Percentiles rank a stretch among this genome's conserved stretches.
These are phyloP conservation scores for Kwoniella heveanensis DNA, from an alignment of 768 basidiomycete species.

Conservation along the genomic window DNA sequence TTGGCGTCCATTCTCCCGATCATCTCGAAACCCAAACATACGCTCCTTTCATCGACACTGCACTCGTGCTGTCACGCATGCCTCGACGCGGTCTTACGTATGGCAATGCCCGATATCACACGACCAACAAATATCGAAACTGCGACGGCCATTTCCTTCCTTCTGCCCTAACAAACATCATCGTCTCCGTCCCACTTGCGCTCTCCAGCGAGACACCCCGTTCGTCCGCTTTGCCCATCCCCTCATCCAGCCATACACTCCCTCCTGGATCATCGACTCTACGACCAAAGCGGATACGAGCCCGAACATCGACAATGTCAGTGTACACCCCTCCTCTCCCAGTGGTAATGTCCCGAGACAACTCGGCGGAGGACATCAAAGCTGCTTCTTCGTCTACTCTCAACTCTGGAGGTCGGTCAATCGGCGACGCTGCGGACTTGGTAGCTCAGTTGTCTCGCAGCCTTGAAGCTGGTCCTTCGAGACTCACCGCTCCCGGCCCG, in stretches of 20 bases:
- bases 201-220: background rate
- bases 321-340: slow-evolving; percentile 35
- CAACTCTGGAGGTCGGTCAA: background rate
- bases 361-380: slow-evolving; percentile 34
- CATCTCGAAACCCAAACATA: no score
- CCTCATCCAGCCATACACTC: background rate
- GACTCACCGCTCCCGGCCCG: background rate
- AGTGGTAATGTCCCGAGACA: slow-evolving; percentile 48
- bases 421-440: slow-evolving; percentile 13
- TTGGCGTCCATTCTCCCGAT: no score
- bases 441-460: slow-evolving; percentile 17
- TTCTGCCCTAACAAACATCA: background rate
- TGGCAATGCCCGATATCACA: no score
- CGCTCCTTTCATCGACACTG: no score
- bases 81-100: no score
- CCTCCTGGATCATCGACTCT: slow-evolving; percentile 1
- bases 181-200: background rate
- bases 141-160: no score
- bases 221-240: slow-evolving; percentile 11
- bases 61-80: no score
- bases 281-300: slow-evolving; percentile 18
- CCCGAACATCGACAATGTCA: slow-evolving; percentile 37
- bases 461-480: slow-evolving; percentile 26
- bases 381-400: background rate
- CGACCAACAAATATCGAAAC: no score